Base-by-base conservation (phyloP, 345 rosid species). In the Isatis tinctoria region DNA sequence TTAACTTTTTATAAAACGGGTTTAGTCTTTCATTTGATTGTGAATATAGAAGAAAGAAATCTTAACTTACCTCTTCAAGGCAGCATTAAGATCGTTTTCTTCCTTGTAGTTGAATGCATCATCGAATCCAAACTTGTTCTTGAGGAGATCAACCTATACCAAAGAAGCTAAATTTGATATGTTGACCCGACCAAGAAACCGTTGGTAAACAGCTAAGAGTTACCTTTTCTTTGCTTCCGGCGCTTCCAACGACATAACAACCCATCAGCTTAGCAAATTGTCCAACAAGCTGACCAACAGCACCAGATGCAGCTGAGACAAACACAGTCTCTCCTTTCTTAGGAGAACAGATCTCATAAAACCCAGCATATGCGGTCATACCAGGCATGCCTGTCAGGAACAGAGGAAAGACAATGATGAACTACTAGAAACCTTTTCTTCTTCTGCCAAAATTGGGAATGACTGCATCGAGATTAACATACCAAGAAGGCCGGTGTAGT, bases 71-170 rank as follows among this genome's bases (percentile, higher is more conserved):
- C 81, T 84, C 67, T 85, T 82, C 28, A 88, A 36, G 20, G 90
- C 72, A 51, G 79, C 83, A 48, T 64, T 52, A 12, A 84, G 39
- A 60, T 88, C 84, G 4, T 49, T 59, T 54, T 82, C 88, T 51
- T 86, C 85, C 65, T 83, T 86, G 37, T 88, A 86, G 70, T 86
- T 86, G 83, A 86, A 88, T 18, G 92, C 92, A 26, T 83, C 87
- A 17, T 88, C 86, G 62, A 84, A 88, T 12, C 92, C 86, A 26
- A 88, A 77, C 69, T 86, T 86, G 70, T 79, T 81, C 82, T 78
- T 86, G 51, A 88, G 57, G 18, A 58, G 77, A 36, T 52, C 10
- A 75, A 60, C 81, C 65, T 82, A 14, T 8, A 54, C 12, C 12
- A 0, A 41, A 27, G 10, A 49, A 47, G 20, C 58, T 69, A 8